Conservation (phyloP, 2,329 filamentous ascomycete species). For the Harringtonia lauricola region DNA sequence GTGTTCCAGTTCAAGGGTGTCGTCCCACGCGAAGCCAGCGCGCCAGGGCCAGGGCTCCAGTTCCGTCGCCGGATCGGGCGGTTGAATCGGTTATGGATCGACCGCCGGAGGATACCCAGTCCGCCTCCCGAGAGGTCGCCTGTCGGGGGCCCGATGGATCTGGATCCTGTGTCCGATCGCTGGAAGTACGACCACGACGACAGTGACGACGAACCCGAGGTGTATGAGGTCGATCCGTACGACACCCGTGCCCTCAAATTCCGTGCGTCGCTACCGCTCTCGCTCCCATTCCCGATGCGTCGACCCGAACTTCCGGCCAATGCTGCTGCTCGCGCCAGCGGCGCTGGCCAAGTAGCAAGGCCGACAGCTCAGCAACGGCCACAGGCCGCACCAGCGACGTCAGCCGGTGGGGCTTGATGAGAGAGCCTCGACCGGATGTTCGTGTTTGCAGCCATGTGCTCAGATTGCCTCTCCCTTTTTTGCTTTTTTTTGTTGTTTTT, state of each 20-base stretch:
- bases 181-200: constrained; percentile 87
- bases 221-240: constrained; percentile 66
- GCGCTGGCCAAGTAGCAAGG: not conserved
- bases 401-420: not conserved
- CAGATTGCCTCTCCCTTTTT: not conserved
- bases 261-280: constrained; percentile 45
- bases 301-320: constrained; percentile 4
- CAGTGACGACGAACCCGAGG: constrained; percentile 64
- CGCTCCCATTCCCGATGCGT: constrained; percentile 11
- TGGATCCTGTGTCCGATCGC: constrained; percentile 43
- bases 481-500: not conserved
- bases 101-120: constrained; percentile 60
- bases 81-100: constrained; percentile 77
- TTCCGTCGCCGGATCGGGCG: constrained; percentile 80
- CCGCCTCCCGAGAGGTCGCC: constrained; percentile 26
- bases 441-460: not conserved
- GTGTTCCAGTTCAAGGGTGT: constrained; percentile 38
- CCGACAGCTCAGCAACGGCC: not conserved
- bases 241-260: constrained; percentile 49
- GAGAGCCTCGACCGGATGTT: not conserved
- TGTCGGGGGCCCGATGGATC: not conserved
- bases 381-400: not conserved
- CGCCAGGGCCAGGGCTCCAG: constrained; percentile 35
- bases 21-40: constrained; percentile 19
- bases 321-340: constrained; percentile 1